These are phyloP conservation scores for Cardiosporidium cionae DNA, from an alignment of 169 alveolate species.

Conservation along the genomic window DNA sequence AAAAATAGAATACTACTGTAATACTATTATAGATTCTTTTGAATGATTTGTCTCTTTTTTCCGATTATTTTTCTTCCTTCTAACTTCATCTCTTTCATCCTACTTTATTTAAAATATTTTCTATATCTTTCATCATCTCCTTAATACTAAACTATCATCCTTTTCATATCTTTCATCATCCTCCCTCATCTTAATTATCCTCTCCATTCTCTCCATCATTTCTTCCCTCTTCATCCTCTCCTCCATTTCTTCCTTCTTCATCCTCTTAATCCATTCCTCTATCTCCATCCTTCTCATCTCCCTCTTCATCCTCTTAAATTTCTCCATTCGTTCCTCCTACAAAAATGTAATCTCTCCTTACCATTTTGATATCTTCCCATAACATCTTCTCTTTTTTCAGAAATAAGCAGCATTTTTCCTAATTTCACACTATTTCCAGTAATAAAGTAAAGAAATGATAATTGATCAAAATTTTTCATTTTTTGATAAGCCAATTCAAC, in stretches of 20 bases:
- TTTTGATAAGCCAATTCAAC: constrained; percentile 79
- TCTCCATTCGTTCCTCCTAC: not conserved
- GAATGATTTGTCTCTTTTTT: too few relatives aligned
- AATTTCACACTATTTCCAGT: constrained; percentile 60
- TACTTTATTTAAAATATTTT: too few relatives aligned
- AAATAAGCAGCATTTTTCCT: constrained; percentile 61
- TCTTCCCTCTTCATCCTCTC: not conserved
- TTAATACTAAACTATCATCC: too few relatives aligned
- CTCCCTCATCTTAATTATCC: too few relatives aligned
- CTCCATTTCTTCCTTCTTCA: not conserved
- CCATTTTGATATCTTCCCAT: constrained; percentile 70
- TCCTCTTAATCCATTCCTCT: not conserved
- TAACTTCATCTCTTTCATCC: too few relatives aligned
- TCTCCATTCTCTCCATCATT: not conserved
- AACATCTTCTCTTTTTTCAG: constrained; percentile 65
- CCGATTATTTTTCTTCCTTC: too few relatives aligned
- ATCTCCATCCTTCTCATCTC: too few relatives aligned
- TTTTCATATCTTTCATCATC: too few relatives aligned
- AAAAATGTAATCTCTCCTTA: too few relatives aligned
- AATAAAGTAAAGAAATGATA: constrained; percentile 68
- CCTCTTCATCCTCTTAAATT: not conserved
- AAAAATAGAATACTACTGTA: not conserved
- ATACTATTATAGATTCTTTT: not conserved
- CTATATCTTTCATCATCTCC: too few relatives aligned
- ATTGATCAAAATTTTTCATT: constrained; percentile 67